Evolutionary conservation across 768 basidiomycete genomes (phyloP), one percentile per base, ranked within the genome.

Genomic region (Pleurotus pulmonarius): DNA sequence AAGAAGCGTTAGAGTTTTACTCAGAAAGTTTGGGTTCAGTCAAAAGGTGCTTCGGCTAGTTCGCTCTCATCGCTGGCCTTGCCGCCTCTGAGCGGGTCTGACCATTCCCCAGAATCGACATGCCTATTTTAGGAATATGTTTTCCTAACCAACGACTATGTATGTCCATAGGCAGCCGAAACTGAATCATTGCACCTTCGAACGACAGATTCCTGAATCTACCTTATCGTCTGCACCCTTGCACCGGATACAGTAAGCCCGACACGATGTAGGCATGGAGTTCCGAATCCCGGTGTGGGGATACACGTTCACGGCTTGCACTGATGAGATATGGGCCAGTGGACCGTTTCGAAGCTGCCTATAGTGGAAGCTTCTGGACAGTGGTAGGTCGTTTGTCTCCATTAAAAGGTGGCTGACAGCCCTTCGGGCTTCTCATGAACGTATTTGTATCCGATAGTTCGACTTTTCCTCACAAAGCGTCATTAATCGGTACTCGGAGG

Each of bases 211-310:
- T 15, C n/a, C n/a, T 49, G 49, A 58, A 63, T 63, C 70, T 76
- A 73, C 74, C 80, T 78, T 79, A 81, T 81, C 79, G 74, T 70
- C 69, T 74, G 69, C 67, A 69, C 77, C 75, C 76, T 79, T 80
- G 74, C 78, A 68, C 80, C 81, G 74, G 73, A 75, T 78, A 74
- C 75, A 80, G 75, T 72, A 79, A 71, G 67, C 67, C 71, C 68
- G 76, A 81, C 82, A 83, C 76, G 85, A 82, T 75, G 80, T 73
- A 73, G 75, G 75, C 87, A 83, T 83, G 86, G 80, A 75, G 74
- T 79, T 77, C 80, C 81, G 75, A 80, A 76, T 80, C 73, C 84
- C 79, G 83, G 83, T 79, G 76, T 75, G 78, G 73, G 75, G 73
- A 71, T 80, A 78, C 83, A 85, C 81, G 84, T 85, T 84, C 75